phyloP scores from a whole-genome alignment of 202 grass and related monocot species.

The Bolboschoenoplectus hybrid region DNA sequence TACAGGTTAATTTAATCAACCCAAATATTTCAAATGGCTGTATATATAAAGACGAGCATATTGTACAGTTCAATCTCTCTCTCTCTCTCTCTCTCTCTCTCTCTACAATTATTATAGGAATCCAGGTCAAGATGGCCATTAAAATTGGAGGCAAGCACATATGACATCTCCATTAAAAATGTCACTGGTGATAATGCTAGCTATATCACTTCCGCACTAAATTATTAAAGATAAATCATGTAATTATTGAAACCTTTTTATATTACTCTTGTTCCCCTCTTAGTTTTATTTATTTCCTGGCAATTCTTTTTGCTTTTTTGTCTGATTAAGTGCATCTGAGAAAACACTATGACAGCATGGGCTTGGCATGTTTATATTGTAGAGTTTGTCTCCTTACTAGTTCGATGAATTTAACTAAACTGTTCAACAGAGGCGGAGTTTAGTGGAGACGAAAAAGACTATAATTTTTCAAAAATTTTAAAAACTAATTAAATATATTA shows the following conservation, averaged over 20 bases:
- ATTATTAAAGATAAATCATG: slow-evolving; percentile 17
- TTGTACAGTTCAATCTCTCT: not conserved
- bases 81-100: not conserved
- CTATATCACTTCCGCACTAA: slow-evolving; percentile 26
- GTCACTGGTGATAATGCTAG: slow-evolving; percentile 23
- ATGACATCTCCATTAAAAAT: not conserved
- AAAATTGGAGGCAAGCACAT: slow-evolving; percentile 12
- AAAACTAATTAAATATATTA: too few species aligned
- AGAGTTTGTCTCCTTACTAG: not conserved
- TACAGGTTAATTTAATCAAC: not conserved
- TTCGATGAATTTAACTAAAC: not conserved
- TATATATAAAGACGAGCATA: not conserved
- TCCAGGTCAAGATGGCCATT: slow-evolving; percentile 19
- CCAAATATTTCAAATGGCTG: not conserved
- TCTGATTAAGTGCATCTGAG: slow-evolving; percentile 4
- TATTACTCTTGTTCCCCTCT: not conserved
- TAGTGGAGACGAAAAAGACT: too few species aligned
- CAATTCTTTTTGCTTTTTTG: not conserved
- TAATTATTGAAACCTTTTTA: not conserved
- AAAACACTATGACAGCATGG: not conserved
- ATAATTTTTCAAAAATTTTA: too few species aligned
- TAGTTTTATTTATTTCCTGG: not conserved
- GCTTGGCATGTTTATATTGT: not conserved
- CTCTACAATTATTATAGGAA: not conserved
- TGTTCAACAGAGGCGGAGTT: too few species aligned